A percentile compares a stretch with the other conserved stretches of the same genome.
These are phyloP conservation scores for Tetrahymena thermophila DNA, from an alignment of 73 alveolate genomes.

Conservation along the genomic window DNA sequence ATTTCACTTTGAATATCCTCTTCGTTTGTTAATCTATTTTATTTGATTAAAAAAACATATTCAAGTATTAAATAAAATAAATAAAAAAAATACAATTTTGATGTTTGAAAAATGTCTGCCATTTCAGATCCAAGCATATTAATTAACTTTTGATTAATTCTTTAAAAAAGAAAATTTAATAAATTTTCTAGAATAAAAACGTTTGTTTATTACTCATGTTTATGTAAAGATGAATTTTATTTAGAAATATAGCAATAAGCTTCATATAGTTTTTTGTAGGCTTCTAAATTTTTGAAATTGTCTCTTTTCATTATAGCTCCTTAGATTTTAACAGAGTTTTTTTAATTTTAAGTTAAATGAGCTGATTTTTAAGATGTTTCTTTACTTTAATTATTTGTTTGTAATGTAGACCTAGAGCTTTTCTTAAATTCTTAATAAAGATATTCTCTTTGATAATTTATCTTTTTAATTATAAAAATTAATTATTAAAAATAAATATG, in stretches of 20 bases:
- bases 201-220: neutral
- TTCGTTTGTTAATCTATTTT: too few species aligned
- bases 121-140: neutral
- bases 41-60: too few species aligned
- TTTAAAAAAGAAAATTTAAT: too few species aligned
- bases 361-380: neutral
- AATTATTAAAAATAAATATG: too few species aligned
- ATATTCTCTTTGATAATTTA: neutral
- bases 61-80: too few species aligned
- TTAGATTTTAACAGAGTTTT: neutral
- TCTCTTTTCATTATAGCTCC: neutral
- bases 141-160: neutral
- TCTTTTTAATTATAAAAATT: neutral
- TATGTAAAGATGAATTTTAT: neutral
- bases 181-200: too few species aligned
- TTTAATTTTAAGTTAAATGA: too few species aligned
- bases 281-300: neutral
- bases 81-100: neutral
- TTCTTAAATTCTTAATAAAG: neutral
- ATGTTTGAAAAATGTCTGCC: neutral
- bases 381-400: too few species aligned
- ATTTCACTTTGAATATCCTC: too few species aligned
- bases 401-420: too few species aligned
- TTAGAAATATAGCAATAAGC: neutral
- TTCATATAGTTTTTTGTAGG: neutral